These are phyloP conservation scores for Gynandropsis gynandra DNA, from an alignment of 345 rosid species.

Conservation along the genomic window DNA sequence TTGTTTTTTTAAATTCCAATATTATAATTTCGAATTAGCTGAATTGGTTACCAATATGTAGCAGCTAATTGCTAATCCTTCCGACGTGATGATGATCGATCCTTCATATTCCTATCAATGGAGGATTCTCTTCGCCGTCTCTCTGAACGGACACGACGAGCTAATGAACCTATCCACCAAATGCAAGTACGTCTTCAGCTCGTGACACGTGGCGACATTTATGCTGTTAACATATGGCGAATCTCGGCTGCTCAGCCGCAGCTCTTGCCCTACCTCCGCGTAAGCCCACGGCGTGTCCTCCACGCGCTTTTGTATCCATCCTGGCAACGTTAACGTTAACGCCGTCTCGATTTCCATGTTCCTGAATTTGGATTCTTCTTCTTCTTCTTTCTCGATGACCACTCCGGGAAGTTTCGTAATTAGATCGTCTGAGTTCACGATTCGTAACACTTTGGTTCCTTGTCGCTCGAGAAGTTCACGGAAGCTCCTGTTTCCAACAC, in stretches of 20 bases:
- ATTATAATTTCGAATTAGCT: too few species aligned
- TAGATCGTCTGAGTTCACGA: conserved; percentile 79
- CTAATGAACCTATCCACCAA: conserved; percentile 61
- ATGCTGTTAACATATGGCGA: conserved; percentile 48
- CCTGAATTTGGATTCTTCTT: not conserved
- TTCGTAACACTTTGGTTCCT: conserved; percentile 66
- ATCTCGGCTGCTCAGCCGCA: conserved; percentile 54
- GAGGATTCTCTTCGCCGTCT: conserved; percentile 41
- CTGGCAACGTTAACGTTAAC: conserved; percentile 28
- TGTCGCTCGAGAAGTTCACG: conserved; percentile 49
- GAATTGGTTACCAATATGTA: too few species aligned
- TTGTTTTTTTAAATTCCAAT: too few species aligned
- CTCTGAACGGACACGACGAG: conserved; percentile 64
- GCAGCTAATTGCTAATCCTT: too few species aligned
- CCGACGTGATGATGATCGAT: too few species aligned
- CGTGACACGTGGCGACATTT: conserved; percentile 78
- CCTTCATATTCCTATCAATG: not conserved
- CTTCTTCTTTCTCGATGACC: conserved; percentile 37
- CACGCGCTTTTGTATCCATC: conserved; percentile 55
- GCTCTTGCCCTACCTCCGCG: conserved; percentile 77
- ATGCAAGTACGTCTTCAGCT: conserved; percentile 67
- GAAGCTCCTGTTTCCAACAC: conserved; percentile 74
- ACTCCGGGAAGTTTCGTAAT: conserved; percentile 90
- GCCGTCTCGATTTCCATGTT: not conserved
- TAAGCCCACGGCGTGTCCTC: conserved; percentile 62